A percentile compares a stretch with the other conserved stretches of the same genome.
Evolutionary conservation across 2,329 filamentous ascomycete genomes (phyloP).

Genomic region (Ophiostoma triangulosporum): DNA sequence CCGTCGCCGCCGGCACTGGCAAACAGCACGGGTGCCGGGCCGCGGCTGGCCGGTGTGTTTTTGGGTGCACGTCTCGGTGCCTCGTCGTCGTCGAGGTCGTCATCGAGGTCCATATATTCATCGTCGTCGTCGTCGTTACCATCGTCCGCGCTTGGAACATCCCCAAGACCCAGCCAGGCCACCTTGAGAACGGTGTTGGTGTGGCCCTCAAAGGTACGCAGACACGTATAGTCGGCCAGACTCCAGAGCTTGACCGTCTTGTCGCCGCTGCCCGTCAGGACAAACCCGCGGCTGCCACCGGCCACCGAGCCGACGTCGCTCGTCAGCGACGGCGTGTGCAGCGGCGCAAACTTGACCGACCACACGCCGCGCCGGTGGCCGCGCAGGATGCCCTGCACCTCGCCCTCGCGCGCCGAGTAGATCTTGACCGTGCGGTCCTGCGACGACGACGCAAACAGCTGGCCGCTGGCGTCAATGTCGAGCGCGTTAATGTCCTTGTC

Average conservation of each 20-base stretch:
- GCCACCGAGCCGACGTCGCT: constrained; percentile 59
- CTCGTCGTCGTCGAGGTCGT: neutral
- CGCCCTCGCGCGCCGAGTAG: constrained; percentile 81
- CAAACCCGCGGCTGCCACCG: constrained; percentile 52
- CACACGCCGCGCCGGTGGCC: constrained; percentile 93
- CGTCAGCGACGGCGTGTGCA: constrained; percentile 58
- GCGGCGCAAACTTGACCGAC: constrained; percentile 82
- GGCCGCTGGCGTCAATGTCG: constrained; percentile 58
- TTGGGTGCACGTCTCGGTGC: neutral
- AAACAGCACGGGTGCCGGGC: constrained; percentile 40
- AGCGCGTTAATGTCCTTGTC: constrained; percentile 98
- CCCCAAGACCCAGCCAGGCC: constrained; percentile 58
- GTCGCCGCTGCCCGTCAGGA: constrained; percentile 86
- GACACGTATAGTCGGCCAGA: constrained; percentile 77
- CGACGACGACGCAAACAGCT: constrained; percentile 88
- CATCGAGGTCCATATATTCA: constrained; percentile 5
- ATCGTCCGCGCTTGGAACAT: constrained; percentile 23
- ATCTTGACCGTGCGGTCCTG: constrained; percentile 97
- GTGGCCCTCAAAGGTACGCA: constrained; percentile 91
- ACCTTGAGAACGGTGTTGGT: constrained; percentile 93
- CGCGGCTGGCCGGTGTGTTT: neutral
- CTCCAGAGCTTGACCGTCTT: constrained; percentile 96
- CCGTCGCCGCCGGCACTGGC: constrained; percentile 87
- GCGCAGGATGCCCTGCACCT: constrained; percentile 78
- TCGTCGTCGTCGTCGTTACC: constrained; percentile 28